These are phyloP conservation scores for Mycena epipterygia DNA, from an alignment of 768 basidiomycete species.

Conservation along the genomic window DNA sequence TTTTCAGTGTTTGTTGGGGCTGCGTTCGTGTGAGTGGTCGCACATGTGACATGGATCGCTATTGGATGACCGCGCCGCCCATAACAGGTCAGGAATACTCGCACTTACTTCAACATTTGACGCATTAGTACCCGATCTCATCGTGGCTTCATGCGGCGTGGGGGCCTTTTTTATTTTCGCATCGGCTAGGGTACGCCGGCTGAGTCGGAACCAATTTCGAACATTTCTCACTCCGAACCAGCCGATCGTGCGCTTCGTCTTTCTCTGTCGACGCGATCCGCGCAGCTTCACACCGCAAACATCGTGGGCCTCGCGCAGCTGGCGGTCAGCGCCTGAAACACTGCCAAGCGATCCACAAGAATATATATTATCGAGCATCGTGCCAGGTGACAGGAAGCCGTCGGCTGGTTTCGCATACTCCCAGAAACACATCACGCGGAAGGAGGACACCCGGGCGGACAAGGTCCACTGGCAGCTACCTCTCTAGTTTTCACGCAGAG, in stretches of 20 bases:
- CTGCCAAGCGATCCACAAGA: not conserved
- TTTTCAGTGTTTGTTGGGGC: conserved; percentile 26
- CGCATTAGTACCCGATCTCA: conserved; percentile 28
- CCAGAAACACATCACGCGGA: too few relatives aligned
- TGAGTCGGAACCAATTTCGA: too few relatives aligned
- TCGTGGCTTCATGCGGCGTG: conserved; percentile 28
- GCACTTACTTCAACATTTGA: conserved; percentile 25
- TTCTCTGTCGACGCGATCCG: conserved; percentile 14
- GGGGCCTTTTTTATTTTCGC: conserved; percentile 34
- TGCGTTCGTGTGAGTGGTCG: conserved; percentile 32
- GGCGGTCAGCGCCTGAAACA: not conserved
- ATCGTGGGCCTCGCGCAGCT: not conserved
- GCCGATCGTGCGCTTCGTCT: conserved; percentile 26
- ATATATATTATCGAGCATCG: not conserved
- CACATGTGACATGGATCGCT: too few relatives aligned
- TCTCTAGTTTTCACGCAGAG: too few relatives aligned
- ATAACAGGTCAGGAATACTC: conserved; percentile 22
- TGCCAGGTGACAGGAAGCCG: not conserved
- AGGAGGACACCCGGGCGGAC: too few relatives aligned
- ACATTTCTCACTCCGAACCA: not conserved
- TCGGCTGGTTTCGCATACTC: too few relatives aligned
- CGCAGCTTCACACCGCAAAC: not conserved
- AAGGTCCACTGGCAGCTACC: too few relatives aligned
- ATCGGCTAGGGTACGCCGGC: conserved; percentile 17
- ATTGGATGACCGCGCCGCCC: not conserved